A percentile compares a stretch with the other conserved stretches of the same genome.
These are phyloP conservation scores for Phytopythium cucurbitacearum DNA, from an alignment of 352 stramenopile species.

Conservation along the genomic window DNA sequence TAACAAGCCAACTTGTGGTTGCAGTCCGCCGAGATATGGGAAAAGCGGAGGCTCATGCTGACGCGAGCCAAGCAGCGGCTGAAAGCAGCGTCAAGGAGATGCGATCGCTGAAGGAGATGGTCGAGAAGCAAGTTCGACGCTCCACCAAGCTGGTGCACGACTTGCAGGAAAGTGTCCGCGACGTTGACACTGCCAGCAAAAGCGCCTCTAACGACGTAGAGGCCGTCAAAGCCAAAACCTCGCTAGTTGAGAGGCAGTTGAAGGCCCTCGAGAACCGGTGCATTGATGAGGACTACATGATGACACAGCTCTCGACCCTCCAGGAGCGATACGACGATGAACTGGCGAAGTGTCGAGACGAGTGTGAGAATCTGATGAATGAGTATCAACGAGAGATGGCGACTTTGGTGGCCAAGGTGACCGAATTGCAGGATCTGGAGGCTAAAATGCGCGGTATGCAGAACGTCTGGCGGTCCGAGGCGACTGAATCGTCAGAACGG, in stretches of 20 bases:
- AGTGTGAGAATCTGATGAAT: constrained; percentile 11
- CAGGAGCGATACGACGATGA: constrained; percentile 53
- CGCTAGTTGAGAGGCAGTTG: constrained; percentile 19
- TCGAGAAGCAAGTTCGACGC: constrained; percentile 4
- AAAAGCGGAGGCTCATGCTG: constrained; percentile 31
- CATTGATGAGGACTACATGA: constrained; percentile 51
- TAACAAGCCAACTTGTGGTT: too few species aligned
- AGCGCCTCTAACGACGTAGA: constrained; percentile 1
- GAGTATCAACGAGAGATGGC: constrained; percentile 21
- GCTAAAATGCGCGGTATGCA: neutral
- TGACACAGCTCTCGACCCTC: constrained; percentile 40
- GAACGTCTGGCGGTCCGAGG: neutral
- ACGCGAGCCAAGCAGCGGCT: constrained; percentile 28
- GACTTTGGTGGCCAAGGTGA: constrained; percentile 5
- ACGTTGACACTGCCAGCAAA: neutral
- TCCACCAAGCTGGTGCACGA: constrained; percentile 11
- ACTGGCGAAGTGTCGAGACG: constrained; percentile 20
- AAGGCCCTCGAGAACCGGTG: constrained; percentile 11
- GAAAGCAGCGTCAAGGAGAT: constrained; percentile 17
- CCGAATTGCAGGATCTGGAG: constrained; percentile 4
- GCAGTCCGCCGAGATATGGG: constrained; percentile 38
- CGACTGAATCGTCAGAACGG: neutral
- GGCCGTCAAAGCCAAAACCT: constrained; percentile 3
- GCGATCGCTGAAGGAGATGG: constrained; percentile 8
- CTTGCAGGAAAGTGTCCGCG: constrained; percentile 17